A percentile compares a stretch with the other conserved stretches of the same genome.
phyloP scores from a whole-genome alignment of 176 grass and related monocot genomes.

The Pontederia crassipes region DNA sequence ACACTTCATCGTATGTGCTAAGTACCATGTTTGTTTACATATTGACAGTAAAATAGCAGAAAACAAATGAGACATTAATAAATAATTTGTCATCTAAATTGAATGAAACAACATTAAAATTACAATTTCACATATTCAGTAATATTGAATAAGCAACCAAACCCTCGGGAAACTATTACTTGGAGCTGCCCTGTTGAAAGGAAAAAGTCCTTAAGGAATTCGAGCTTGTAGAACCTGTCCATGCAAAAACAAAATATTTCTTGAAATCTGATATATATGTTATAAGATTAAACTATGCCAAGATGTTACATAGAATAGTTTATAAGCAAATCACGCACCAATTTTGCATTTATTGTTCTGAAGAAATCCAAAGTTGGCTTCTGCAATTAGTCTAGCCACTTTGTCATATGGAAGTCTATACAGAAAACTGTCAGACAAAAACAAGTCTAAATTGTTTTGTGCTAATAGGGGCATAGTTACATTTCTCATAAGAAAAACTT shows the following conservation, averaged over 20 bases:
- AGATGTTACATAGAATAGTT: conserved; percentile 63
- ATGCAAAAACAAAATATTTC: conserved; percentile 25
- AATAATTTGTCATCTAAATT: too few relatives aligned
- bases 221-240: conserved; percentile 77
- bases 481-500: background rate
- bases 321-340: conserved; percentile 94
- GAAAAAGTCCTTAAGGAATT: conserved; percentile 97
- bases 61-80: too few relatives aligned
- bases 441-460: too few relatives aligned
- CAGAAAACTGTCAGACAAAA: background rate
- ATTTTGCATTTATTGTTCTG: conserved; percentile 75
- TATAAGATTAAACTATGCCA: background rate
- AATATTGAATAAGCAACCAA: conserved; percentile 2
- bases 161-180: conserved; percentile 36
- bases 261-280: conserved; percentile 18
- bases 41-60: too few relatives aligned
- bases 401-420: conserved; percentile 4
- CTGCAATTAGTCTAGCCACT: conserved; percentile 35
- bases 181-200: conserved; percentile 74
- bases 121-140: background rate
- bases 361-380: conserved; percentile 83
- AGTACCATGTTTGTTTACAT: too few relatives aligned
- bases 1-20: too few relatives aligned
- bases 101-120: too few relatives aligned
- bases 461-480: background rate